Conservation (phyloP, 2,329 filamentous ascomycete species). For the Colletotrichum simmondsii region DNA sequence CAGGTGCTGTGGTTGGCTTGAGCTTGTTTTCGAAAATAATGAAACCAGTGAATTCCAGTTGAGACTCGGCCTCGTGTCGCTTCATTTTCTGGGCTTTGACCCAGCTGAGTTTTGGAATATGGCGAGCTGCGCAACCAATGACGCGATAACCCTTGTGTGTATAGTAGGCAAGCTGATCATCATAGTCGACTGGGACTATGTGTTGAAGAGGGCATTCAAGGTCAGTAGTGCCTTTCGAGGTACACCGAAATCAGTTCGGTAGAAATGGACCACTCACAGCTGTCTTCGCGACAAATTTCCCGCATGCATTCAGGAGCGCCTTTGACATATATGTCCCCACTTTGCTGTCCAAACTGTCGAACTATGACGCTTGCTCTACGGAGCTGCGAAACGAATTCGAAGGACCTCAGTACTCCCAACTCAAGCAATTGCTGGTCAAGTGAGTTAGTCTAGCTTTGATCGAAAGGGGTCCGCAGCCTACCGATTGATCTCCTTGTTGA, state of each 20-base stretch:
- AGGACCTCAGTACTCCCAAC: slow-evolving; percentile 88
- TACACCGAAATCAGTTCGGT: not conserved
- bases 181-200: slow-evolving; percentile 84
- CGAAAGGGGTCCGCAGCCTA: slow-evolving; percentile 32
- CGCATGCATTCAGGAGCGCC: slow-evolving; percentile 97
- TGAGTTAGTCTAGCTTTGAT: slow-evolving; percentile 31
- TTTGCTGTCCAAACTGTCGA: slow-evolving; percentile 84
- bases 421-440: slow-evolving; percentile 71
- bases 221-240: not conserved
- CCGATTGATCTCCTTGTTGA: slow-evolving; percentile 40
- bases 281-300: slow-evolving; percentile 87
- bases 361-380: slow-evolving; percentile 94
- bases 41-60: slow-evolving; percentile 91
- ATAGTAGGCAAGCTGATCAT: slow-evolving; percentile 88
- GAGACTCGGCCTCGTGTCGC: slow-evolving; percentile 83
- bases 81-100: slow-evolving; percentile 95
- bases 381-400: slow-evolving; percentile 95
- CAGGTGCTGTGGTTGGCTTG: slow-evolving; percentile 84
- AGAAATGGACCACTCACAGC: slow-evolving; percentile 66
- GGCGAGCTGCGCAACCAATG: slow-evolving; percentile 92
- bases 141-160: slow-evolving; percentile 97
- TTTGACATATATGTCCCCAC: slow-evolving; percentile 92
- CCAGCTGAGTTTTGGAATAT: slow-evolving; percentile 89
- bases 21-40: slow-evolving; percentile 99
- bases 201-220: slow-evolving; percentile 13